These are phyloP conservation scores for Elsinoe necatrix DNA, from an alignment of 2,329 filamentous ascomycete genomes.

Conservation along the genomic window DNA sequence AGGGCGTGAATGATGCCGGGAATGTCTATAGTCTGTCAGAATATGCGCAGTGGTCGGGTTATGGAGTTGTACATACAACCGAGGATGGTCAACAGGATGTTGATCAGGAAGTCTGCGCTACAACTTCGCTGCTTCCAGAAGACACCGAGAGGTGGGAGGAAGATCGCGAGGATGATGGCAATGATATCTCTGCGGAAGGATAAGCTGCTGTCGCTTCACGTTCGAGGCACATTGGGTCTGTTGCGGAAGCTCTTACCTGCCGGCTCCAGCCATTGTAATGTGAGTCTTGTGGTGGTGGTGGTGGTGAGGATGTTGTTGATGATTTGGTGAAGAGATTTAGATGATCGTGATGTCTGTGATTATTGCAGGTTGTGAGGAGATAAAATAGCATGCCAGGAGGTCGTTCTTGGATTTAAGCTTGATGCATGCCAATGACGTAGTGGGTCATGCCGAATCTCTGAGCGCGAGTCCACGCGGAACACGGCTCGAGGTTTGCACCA, in stretches of 20 bases:
- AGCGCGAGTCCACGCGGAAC: not conserved
- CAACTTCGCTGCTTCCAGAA: conserved; percentile 83
- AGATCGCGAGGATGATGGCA: conserved; percentile 80
- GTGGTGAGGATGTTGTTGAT: not conserved
- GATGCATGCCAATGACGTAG: conserved; percentile 1
- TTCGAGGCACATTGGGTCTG: not conserved
- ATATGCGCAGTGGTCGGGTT: conserved; percentile 31
- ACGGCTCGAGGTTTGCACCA: not conserved
- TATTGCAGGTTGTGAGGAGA: not conserved
- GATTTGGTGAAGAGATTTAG: not conserved
- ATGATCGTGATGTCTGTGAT: not conserved
- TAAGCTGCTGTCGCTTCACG: not conserved
- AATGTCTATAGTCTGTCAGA: conserved; percentile 48
- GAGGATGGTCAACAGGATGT: conserved; percentile 77
- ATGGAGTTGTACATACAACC: conserved; percentile 32
- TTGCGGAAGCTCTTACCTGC: not conserved
- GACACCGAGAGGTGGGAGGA: conserved; percentile 84
- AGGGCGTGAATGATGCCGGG: conserved; percentile 71
- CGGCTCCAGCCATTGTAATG: not conserved
- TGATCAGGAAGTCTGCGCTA: conserved; percentile 80
- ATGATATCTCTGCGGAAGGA: conserved; percentile 53
- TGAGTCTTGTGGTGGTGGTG: not conserved
- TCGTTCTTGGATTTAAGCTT: not conserved
- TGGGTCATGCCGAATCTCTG: not conserved
- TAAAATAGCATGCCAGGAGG: not conserved